These are phyloP conservation scores for Exobasidium cylindrosporum DNA, from an alignment of 1,284 basidiomycete genomes.

Conservation along the genomic window DNA sequence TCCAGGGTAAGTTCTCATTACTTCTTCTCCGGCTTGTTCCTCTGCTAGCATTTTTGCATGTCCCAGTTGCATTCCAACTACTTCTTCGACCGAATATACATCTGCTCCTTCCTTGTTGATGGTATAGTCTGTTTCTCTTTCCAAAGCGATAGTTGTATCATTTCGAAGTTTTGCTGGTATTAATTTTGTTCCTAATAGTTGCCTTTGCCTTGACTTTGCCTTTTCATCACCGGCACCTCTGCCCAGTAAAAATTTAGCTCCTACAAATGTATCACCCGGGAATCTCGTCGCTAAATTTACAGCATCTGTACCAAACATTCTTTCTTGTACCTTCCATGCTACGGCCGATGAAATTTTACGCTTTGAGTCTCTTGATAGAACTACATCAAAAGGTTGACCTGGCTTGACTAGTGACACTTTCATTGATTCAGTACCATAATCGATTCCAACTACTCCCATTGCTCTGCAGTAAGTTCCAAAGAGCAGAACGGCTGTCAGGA, in stretches of 20 bases:
- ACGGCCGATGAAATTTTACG: constrained; percentile 85
- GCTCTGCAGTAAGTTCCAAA: constrained; percentile 14
- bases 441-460: constrained; percentile 52
- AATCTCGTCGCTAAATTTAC: constrained; percentile 82
- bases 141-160: constrained; percentile 31
- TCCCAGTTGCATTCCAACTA: constrained; percentile 88
- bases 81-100: constrained; percentile 69
- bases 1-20: constrained; percentile 34
- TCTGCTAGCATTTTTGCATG: constrained; percentile 88
- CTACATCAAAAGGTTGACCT: constrained; percentile 89
- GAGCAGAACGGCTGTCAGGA: neutral
- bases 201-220: constrained; percentile 23
- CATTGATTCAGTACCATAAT: constrained; percentile 54
- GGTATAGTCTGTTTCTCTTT: constrained; percentile 25
- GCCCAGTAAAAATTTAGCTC: constrained; percentile 82
- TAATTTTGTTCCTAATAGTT: constrained; percentile 40
- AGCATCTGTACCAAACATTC: constrained; percentile 83
- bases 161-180: constrained; percentile 22
- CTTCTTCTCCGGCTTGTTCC: constrained; percentile 61
- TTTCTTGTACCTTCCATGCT: constrained; percentile 61
- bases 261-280: constrained; percentile 81
- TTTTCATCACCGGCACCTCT: constrained; percentile 21
- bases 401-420: constrained; percentile 96
- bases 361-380: constrained; percentile 94
- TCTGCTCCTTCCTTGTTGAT: constrained; percentile 15